phyloP scores from a whole-genome alignment of 2,329 filamentous ascomycete genomes.

The Colletotrichum euphorbiae region DNA sequence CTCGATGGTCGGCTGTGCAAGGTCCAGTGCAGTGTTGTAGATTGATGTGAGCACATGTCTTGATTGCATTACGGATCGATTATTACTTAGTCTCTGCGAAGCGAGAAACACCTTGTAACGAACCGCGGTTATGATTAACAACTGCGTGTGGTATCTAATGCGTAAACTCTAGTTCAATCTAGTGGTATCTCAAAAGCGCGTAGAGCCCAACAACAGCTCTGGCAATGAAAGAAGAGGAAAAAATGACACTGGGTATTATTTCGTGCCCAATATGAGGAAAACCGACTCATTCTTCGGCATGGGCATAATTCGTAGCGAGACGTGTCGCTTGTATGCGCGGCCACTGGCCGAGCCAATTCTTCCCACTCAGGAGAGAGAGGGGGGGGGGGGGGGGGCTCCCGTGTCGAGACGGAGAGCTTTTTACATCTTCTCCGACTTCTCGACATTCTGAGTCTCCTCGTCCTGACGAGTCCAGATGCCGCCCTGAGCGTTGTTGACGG shows the following conservation, averaged over 20 bases:
- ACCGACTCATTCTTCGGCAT: conserved; percentile 14
- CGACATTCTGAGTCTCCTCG: conserved; percentile 36
- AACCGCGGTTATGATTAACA: conserved; percentile 21
- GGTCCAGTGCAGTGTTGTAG: too few species aligned
- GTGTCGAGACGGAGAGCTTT: neutral
- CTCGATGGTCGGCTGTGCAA: too few species aligned
- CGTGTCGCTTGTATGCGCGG: conserved; percentile 1
- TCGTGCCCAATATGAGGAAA: conserved; percentile 22
- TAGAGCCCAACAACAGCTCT: conserved; percentile 4
- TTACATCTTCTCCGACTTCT: conserved; percentile 33
- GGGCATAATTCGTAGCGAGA: conserved; percentile 36
- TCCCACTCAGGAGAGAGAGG: too few species aligned
- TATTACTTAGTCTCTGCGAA: neutral
- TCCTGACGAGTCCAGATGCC: conserved; percentile 36
- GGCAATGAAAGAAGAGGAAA: conserved; percentile 13
- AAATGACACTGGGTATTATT: conserved; percentile 20
- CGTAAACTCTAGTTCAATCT: conserved; percentile 33
- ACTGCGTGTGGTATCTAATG: conserved; percentile 37
- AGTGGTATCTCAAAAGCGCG: conserved; percentile 37
- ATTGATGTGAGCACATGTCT: too few species aligned
- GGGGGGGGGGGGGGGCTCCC: neutral
- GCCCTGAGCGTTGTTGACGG: conserved; percentile 23
- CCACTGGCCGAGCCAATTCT: neutral
- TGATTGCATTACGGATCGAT: neutral
- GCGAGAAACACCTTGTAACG: neutral